Percentiles rank a stretch among this genome's conserved stretches.
These are phyloP conservation scores for Sideroxylon spinosum DNA, from an alignment of 179 eudicot species.

Conservation along the genomic window DNA sequence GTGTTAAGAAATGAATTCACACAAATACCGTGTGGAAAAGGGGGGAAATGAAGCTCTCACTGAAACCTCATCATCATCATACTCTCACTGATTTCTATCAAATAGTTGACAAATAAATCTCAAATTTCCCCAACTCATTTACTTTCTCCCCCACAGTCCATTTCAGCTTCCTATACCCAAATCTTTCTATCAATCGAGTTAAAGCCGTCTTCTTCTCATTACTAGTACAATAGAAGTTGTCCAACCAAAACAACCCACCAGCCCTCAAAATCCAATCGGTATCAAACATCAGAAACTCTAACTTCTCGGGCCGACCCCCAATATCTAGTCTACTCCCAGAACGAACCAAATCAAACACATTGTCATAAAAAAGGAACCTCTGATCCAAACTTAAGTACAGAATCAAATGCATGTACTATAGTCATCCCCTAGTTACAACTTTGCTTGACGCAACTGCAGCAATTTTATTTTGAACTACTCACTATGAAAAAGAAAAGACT, in stretches of 20 bases:
- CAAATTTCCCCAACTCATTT: slow-evolving; percentile 53
- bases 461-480: no score
- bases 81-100: slow-evolving; percentile 83
- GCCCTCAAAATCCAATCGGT: slow-evolving; percentile 72
- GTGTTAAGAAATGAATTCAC: slow-evolving; percentile 10
- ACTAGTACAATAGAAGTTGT: slow-evolving; percentile 63
- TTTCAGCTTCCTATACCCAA: slow-evolving; percentile 90
- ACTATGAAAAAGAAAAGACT: not conserved
- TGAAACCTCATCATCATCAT: slow-evolving; percentile 21
- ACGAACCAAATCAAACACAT: slow-evolving; percentile 77
- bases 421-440: no score
- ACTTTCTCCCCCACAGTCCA: slow-evolving; percentile 91
- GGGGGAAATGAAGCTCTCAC: slow-evolving; percentile 6
- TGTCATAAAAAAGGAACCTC: slow-evolving; percentile 72
- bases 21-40: not conserved
- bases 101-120: slow-evolving; percentile 86
- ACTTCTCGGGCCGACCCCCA: slow-evolving; percentile 69
- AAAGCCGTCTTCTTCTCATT: slow-evolving; percentile 68
- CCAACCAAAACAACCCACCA: slow-evolving; percentile 92
- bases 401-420: no score
- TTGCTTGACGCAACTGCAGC: no score
- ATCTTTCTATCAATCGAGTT: slow-evolving; percentile 73
- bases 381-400: slow-evolving; percentile 42
- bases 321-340: slow-evolving; percentile 72
- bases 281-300: slow-evolving; percentile 93